Percentiles rank a stretch among this genome's conserved stretches.
phyloP scores from a whole-genome alignment of 805 yeast species.

The Zygosaccharomyces bailii region DNA sequence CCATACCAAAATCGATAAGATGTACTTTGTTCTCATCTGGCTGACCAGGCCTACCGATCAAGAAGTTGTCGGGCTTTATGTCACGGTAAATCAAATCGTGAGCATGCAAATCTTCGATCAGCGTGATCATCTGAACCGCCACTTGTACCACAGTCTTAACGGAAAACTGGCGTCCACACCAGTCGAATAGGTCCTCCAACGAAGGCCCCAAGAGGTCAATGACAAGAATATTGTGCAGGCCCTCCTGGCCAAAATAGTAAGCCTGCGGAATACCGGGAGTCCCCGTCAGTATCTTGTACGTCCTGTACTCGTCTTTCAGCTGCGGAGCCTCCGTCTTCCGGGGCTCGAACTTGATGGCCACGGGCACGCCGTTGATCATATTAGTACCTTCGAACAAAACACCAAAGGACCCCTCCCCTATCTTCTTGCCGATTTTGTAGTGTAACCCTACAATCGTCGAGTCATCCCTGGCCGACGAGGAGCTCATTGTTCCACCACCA shows the following conservation, averaged over 20 bases:
- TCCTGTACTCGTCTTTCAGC: conserved; percentile 90
- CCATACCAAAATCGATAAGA: conserved; percentile 98
- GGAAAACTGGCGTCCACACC: conserved; percentile 92
- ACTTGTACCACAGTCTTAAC: conserved; percentile 89
- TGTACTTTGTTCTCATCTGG: conserved; percentile 82
- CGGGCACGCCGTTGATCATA: conserved; percentile 84
- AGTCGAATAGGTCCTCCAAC: conserved; percentile 91
- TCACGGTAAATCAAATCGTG: conserved; percentile 92
- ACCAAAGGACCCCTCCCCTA: conserved; percentile 98
- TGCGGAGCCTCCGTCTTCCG: conserved; percentile 97
- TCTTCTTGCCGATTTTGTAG: conserved; percentile 93
- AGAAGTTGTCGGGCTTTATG: conserved; percentile 95
- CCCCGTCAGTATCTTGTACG: conserved; percentile 85
- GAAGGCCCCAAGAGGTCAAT: conserved; percentile 95
- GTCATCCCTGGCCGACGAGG: conserved; percentile 22
- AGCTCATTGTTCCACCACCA: conserved; percentile 1
- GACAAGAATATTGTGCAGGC: conserved; percentile 89
- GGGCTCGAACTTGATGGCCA: conserved; percentile 96
- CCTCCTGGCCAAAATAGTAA: conserved; percentile 98
- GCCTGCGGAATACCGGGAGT: conserved; percentile 88
- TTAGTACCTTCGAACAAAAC: conserved; percentile 95
- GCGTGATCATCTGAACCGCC: conserved; percentile 88
- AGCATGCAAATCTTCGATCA: conserved; percentile 83
- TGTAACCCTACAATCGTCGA: conserved; percentile 76
- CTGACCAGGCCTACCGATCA: conserved; percentile 85